Evolutionary conservation across 345 rosid species (phyloP), one percentile per base, ranked within the genome.

Genomic region (Clausena lansium): DNA sequence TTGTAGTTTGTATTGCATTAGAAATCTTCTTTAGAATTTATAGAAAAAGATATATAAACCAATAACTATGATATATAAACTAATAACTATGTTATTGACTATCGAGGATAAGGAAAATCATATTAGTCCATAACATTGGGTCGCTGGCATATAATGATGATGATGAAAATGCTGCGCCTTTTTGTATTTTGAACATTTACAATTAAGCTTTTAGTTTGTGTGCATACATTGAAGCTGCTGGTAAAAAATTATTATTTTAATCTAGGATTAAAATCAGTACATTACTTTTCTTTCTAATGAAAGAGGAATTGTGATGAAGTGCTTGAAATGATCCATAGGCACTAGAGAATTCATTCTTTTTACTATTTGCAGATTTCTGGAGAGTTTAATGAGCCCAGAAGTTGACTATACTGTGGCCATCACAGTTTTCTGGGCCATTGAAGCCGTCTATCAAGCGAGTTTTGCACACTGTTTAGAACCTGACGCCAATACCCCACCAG

Each of bases 371-470:
- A 89, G 98, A 78, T 91, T 91, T 82, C 62, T 95, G 59, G 94
- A 87, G 87, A 85, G 83, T 54, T 68, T 94, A 76, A 90, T 81
- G 89, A 81, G 81, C 38, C 80, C 86, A 27, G 91, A 90, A 38
- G 90, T 86, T 7, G 89, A 88, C 35, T 92, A 88, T 80, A 66
- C 89, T 0, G 85, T 85, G 72, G 89, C 88, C 14, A 73, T 88
- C 65, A 80, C 93, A 9, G 95, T 93, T 13, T 87, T 89, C 25
- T 95, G 97, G 98, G 93, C 90, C 20, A 91, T 91, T 1, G 97
- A 95, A 86, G 83, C 92, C 1, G 92, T 89, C 58, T 94, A 94
- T 79, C 97, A 87, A 75, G 92, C 87, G 88, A 90, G 97, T 76
- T 94, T 92, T 38, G 89, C 95, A 4, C 89, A 86, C 74, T 94